Percentiles rank a stretch among this genome's conserved stretches.
These are phyloP conservation scores for Yarrowia porcina DNA, from an alignment of 805 yeast genomes.

Conservation along the genomic window DNA sequence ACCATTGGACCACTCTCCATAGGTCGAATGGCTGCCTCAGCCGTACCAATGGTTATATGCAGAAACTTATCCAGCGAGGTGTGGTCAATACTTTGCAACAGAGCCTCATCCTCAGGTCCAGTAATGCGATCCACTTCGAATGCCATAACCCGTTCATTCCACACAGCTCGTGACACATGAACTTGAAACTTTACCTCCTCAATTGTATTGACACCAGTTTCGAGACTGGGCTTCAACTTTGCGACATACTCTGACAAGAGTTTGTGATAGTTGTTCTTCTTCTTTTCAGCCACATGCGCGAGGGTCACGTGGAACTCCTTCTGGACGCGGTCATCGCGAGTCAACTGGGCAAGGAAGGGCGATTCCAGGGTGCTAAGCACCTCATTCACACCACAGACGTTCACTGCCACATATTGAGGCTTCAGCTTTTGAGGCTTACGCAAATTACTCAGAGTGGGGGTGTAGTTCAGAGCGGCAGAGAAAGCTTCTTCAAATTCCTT, in stretches of 20 bases:
- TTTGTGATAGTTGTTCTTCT: constrained; percentile 14
- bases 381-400: constrained; percentile 30
- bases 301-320: constrained; percentile 38
- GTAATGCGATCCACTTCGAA: not conserved
- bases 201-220: not conserved
- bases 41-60: constrained; percentile 17
- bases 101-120: not conserved
- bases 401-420: constrained; percentile 46
- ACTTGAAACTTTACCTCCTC: not conserved
- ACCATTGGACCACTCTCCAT: constrained; percentile 18
- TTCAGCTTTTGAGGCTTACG: constrained; percentile 30
- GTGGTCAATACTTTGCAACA: not conserved
- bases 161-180: not conserved
- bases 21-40: not conserved
- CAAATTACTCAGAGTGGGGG: constrained; percentile 49
- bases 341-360: not conserved
- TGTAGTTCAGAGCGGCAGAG: constrained; percentile 49
- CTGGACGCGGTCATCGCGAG: constrained; percentile 26
- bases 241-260: not conserved
- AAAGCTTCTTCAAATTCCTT: constrained; percentile 49
- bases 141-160: constrained; percentile 9
- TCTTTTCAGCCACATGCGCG: constrained; percentile 32
- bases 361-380: not conserved
- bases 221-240: not conserved
- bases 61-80: not conserved